Percentiles rank a stretch among this genome's conserved stretches.
These are phyloP conservation scores for Casaregolazyma lundiana DNA, from an alignment of 1,139 yeast genomes.

Conservation along the genomic window DNA sequence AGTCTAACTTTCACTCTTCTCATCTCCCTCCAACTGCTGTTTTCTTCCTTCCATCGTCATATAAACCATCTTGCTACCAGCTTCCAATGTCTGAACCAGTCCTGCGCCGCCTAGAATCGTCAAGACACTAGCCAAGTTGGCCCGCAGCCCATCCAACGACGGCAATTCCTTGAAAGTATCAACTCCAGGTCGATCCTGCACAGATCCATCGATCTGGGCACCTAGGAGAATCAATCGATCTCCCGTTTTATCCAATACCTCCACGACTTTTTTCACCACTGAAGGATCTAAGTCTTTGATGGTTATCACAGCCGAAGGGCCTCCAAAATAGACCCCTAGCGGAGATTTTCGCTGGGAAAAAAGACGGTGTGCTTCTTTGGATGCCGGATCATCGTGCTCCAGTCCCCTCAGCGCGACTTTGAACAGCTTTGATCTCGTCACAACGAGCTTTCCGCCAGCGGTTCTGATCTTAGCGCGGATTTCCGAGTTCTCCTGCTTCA, in stretches of 20 bases:
- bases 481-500: conserved; percentile 59
- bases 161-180: conserved; percentile 70
- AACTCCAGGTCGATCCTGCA: conserved; percentile 51
- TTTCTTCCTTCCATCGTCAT: conserved; percentile 65
- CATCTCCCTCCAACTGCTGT: conserved; percentile 37
- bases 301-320: conserved; percentile 82
- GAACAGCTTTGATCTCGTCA: conserved; percentile 65
- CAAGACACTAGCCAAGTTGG: conserved; percentile 80
- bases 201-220: conserved; percentile 65
- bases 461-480: conserved; percentile 59
- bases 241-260: conserved; percentile 55
- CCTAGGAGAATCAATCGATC: conserved; percentile 80
- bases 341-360: conserved; percentile 49
- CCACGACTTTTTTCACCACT: conserved; percentile 57
- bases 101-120: conserved; percentile 86
- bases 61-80: conserved; percentile 61
- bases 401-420: conserved; percentile 72
- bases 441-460: conserved; percentile 62
- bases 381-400: conserved; percentile 69
- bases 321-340: conserved; percentile 60
- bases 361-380: conserved; percentile 47
- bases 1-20: not conserved
- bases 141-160: conserved; percentile 62
- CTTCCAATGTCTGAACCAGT: conserved; percentile 72
- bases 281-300: conserved; percentile 68